Base-by-base conservation (phyloP, 768 basidiomycete species). In the Leccinum rimulosum region DNA sequence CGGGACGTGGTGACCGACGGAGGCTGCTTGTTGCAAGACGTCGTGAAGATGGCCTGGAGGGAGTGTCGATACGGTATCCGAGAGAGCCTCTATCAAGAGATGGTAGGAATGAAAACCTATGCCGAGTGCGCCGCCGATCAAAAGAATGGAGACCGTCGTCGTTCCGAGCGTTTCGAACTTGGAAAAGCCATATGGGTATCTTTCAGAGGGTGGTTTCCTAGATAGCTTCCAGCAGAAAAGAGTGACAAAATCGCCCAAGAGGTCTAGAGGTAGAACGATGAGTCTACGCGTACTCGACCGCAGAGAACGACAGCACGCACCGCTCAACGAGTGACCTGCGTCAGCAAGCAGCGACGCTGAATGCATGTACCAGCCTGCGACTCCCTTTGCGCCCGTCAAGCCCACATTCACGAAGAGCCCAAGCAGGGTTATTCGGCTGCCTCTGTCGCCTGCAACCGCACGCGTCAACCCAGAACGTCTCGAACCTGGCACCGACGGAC, bases 121-220 rank as follows among this genome's bases (percentile, higher is more conserved):
- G 55, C 89, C 91, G 17, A 90, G 78, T 2, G 90, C 89, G 56
- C 91, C 92, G 5, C 87, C 87, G 57, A 94, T 85, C 60, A 99
- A 83, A 33, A 98, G 82, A 52, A 97, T 75, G 2, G 94, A 91
- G 50, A 97, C 88, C 38, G 89, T 84, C 3, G 91, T 84, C n/a
- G 95, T 96, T 50, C 96, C 96, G 25, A 98, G 79, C 5, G 94
- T 95, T 74, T 99, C 96, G 64, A 94, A 96, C 74, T 98, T 98
- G 63, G 89, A 89, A 66, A 92, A 90, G 15, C 93, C 92, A 61
- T 88, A 95, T 1, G 94, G 94, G 71, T 93, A 98, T 63, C 74
- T 77, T 62, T 77, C 81, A 9, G 90, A 88, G 10, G 95, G 90
- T n/a, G 89, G 84, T 68, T 83, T 84, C 53, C 93, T 82, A 1